Percentiles rank a stretch among this genome's conserved stretches.
phyloP scores from a whole-genome alignment of 2,329 filamentous ascomycete species.

The Diaporthe eres region DNA sequence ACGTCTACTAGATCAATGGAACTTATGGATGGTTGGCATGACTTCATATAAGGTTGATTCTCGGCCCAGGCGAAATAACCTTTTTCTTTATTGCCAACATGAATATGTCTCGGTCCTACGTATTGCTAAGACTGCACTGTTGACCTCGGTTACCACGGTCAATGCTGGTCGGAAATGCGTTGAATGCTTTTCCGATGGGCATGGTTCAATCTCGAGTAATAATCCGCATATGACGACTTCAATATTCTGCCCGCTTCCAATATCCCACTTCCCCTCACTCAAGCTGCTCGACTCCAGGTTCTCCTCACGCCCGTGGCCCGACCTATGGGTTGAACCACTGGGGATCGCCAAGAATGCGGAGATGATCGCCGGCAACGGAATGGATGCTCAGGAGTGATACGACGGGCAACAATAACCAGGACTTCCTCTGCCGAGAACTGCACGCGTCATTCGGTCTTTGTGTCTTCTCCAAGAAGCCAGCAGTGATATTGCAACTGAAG shows the following conservation, averaged over 20 bases:
- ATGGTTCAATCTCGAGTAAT: background rate
- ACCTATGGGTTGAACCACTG: background rate
- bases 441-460: background rate
- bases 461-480: background rate
- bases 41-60: too few relatives aligned
- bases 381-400: background rate
- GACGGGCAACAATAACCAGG: background rate
- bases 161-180: background rate
- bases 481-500: background rate
- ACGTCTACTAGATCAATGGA: too few relatives aligned
- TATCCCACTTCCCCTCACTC: conserved; percentile 8
- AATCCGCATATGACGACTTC: conserved; percentile 2
- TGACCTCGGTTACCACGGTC: background rate
- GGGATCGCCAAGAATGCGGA: conserved; percentile 22
- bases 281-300: background rate
- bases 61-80: too few relatives aligned
- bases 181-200: background rate
- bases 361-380: conserved; percentile 19
- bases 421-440: background rate
- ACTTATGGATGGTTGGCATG: too few relatives aligned
- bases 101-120: background rate
- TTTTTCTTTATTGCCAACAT: too few relatives aligned
- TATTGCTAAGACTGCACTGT: background rate
- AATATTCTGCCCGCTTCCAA: background rate
- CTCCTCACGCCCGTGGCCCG: conserved; percentile 5